Conservation (phyloP, 768 basidiomycete species). For the Postia placenta region DNA sequence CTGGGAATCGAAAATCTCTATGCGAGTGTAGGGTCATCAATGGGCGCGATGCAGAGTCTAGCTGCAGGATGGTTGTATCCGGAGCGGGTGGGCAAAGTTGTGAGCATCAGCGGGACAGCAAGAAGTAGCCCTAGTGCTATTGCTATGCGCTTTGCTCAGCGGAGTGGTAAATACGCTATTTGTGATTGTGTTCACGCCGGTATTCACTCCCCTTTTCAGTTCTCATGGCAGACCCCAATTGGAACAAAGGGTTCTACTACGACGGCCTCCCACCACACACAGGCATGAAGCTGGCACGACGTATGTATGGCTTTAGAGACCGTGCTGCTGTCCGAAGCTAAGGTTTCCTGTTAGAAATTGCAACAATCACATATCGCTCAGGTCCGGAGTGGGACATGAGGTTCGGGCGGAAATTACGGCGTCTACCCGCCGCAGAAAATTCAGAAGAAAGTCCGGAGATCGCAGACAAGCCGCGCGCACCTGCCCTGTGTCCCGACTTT, state of each 20-base stretch:
- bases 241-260: conserved; percentile 99
- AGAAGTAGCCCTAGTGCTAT: conserved; percentile 88
- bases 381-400: conserved; percentile 99
- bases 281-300: conserved; percentile 97
- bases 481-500: conserved; percentile 93
- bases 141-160: conserved; percentile 93
- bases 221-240: conserved; percentile 98
- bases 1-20: conserved; percentile 81
- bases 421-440: conserved; percentile 30
- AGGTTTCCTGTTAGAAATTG: conserved; percentile 64
- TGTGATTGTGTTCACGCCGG: neutral
- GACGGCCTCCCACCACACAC: conserved; percentile 91
- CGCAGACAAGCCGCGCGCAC: conserved; percentile 29
- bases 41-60: conserved; percentile 98
- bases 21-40: conserved; percentile 90
- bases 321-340: neutral
- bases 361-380: conserved; percentile 97
- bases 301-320: conserved; percentile 44
- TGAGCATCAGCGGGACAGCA: conserved; percentile 93
- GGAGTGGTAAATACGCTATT: conserved; percentile 64
- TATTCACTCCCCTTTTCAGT: conserved; percentile 44
- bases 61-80: conserved; percentile 94
- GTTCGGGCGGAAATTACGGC: conserved; percentile 77
- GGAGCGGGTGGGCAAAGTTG: conserved; percentile 80
- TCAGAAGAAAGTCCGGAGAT: neutral